Conservation (phyloP, 441 rosid genomes). For the Capsella rubella region DNA sequence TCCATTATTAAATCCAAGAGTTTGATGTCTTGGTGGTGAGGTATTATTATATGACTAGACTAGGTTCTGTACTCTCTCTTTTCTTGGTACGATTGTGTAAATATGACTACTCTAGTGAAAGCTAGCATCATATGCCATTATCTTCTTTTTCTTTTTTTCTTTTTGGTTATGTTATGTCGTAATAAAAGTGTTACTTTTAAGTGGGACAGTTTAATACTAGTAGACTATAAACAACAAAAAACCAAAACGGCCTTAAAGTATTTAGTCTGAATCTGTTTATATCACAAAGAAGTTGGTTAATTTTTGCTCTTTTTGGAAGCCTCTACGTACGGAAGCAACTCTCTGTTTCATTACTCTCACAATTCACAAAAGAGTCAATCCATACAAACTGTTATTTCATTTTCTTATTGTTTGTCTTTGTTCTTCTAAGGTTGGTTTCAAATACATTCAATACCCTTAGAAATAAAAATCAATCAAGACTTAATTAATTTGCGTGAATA, state of each 20-base stretch:
- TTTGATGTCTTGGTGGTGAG: constrained; percentile 30
- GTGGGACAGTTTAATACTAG: not conserved
- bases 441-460: too few species aligned
- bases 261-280: not conserved
- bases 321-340: too few species aligned
- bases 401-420: too few species aligned
- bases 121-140: constrained; percentile 36
- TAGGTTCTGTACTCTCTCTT: not conserved
- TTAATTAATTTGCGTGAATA: too few species aligned
- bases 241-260: constrained; percentile 1
- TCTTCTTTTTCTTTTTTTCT: not conserved
- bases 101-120: constrained; percentile 20
- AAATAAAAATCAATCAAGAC: too few species aligned
- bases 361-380: too few species aligned
- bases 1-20: not conserved
- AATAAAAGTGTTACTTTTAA: not conserved
- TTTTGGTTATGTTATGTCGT: not conserved
- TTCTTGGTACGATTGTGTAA: not conserved
- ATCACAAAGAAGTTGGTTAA: too few species aligned
- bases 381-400: too few species aligned
- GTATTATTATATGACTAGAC: constrained; percentile 7
- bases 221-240: not conserved
- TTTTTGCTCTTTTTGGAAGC: too few species aligned
- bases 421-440: too few species aligned
- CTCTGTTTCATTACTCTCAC: too few species aligned